Percentiles rank a stretch among this genome's conserved stretches.
phyloP scores from a whole-genome alignment of 2,329 filamentous ascomycete genomes.

The Aspergillus bombycis region DNA sequence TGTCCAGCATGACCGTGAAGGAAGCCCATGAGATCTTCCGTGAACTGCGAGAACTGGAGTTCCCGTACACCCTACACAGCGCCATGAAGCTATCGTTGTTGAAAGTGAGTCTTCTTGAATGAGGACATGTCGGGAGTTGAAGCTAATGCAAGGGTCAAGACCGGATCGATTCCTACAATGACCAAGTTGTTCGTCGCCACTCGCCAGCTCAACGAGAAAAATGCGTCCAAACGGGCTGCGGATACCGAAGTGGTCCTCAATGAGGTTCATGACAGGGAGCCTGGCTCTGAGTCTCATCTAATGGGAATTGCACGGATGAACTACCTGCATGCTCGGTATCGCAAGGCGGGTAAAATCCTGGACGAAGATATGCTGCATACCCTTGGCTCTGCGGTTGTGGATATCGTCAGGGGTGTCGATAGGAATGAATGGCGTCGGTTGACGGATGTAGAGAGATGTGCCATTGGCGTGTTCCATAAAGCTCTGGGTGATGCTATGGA shows the following conservation, averaged over 20 bases:
- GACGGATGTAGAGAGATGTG: constrained; percentile 65
- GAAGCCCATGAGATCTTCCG: constrained; percentile 31
- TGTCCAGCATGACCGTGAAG: constrained; percentile 33
- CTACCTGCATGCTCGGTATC: constrained; percentile 59
- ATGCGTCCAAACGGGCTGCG: constrained; percentile 50
- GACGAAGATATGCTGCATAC: constrained; percentile 64
- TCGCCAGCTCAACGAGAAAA: constrained; percentile 45
- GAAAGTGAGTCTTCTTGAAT: constrained; percentile 16
- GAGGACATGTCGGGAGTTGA: fast-evolving
- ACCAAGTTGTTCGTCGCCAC: constrained; percentile 49
- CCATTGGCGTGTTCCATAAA: constrained; percentile 66
- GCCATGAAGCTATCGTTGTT: constrained; percentile 28
- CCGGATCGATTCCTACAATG: constrained; percentile 54
- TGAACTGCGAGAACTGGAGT: constrained; percentile 32
- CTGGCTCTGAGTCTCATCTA: constrained; percentile 40
- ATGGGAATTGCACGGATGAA: constrained; percentile 62
- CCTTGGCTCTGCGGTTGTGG: constrained; percentile 60
- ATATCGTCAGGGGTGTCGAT: constrained; percentile 63
- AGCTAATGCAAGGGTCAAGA: constrained; percentile 25
- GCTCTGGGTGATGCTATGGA: constrained; percentile 66
- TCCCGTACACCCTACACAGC: constrained; percentile 30
- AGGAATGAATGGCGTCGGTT: constrained; percentile 67
- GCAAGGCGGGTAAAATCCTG: constrained; percentile 56
- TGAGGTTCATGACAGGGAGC: constrained; percentile 43
- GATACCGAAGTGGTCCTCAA: constrained; percentile 51